These are phyloP conservation scores for Talaromyces sp. DNA, from an alignment of 2,329 filamentous ascomycete species.

Conservation along the genomic window DNA sequence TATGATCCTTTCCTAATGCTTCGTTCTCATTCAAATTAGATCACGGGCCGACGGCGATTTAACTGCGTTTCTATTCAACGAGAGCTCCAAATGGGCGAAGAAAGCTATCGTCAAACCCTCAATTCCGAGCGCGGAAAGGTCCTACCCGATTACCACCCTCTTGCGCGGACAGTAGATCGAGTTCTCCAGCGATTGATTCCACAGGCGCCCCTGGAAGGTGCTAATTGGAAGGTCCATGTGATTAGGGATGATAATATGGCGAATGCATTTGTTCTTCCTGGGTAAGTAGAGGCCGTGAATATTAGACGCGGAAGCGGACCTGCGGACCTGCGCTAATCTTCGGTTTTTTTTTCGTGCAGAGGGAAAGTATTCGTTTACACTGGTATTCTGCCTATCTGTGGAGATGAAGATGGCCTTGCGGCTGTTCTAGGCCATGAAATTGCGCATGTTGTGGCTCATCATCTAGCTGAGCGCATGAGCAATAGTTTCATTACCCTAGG, in stretches of 20 bases:
- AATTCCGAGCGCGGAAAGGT: slow-evolving; percentile 51
- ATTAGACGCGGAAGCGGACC: too few species aligned
- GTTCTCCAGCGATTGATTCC: slow-evolving; percentile 60
- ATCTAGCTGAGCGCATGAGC: slow-evolving; percentile 59
- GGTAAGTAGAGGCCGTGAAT: slow-evolving; percentile 47
- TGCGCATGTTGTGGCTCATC: slow-evolving; percentile 63
- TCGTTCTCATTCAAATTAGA: slow-evolving; percentile 26
- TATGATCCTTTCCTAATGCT: neutral
- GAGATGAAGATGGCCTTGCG: slow-evolving; percentile 61
- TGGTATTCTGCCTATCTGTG: slow-evolving; percentile 61
- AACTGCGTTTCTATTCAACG: slow-evolving; percentile 54
- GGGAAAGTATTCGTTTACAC: slow-evolving; percentile 68
- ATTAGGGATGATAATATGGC: slow-evolving; percentile 52
- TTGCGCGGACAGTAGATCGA: slow-evolving; percentile 52
- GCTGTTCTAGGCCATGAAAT: slow-evolving; percentile 67
- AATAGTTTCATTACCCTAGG: slow-evolving; percentile 38
- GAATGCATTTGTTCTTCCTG: slow-evolving; percentile 67
- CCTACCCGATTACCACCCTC: slow-evolving; percentile 53
- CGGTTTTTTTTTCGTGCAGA: slow-evolving; percentile 25
- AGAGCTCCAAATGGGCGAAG: slow-evolving; percentile 49
- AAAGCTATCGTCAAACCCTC: slow-evolving; percentile 53
- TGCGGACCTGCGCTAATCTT: too few species aligned
- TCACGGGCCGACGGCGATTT: slow-evolving; percentile 61
- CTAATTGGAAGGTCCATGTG: slow-evolving; percentile 61
- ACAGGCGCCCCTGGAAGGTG: slow-evolving; percentile 48